phyloP scores from a whole-genome alignment of 176 grass and related monocot species.

The Triticum urartu region DNA sequence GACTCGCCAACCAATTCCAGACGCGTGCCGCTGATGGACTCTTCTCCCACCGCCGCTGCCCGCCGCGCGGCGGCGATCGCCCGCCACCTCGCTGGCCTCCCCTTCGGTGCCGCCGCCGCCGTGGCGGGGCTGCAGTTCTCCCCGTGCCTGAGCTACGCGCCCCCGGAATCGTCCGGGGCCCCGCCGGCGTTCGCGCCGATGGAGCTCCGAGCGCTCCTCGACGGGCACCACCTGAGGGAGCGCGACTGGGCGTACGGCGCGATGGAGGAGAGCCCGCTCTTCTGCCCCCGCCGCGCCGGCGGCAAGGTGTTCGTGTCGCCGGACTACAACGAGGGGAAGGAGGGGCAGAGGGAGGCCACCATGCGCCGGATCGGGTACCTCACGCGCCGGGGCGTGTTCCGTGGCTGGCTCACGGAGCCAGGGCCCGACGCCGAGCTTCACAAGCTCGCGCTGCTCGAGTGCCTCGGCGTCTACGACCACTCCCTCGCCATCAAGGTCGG shows the following conservation, averaged over 20 bases:
- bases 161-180: conserved; percentile 49
- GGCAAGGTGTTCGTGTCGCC: conserved; percentile 58
- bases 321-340: conserved; percentile 68
- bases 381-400: conserved; percentile 54
- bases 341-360: conserved; percentile 62
- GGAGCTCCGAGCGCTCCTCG: conserved; percentile 52
- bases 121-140: conserved; percentile 18
- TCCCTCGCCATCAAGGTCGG: conserved; percentile 74
- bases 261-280: conserved; percentile 77
- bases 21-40: conserved; percentile 14
- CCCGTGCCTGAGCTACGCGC: conserved; percentile 55
- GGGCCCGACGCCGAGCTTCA: conserved; percentile 43
- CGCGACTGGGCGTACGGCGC: conserved; percentile 68
- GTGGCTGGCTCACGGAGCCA: conserved; percentile 59
- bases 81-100: conserved; percentile 40
- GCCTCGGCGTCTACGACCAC: conserved; percentile 70
- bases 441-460: conserved; percentile 59
- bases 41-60: not conserved
- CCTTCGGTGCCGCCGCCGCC: not conserved
- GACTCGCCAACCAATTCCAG: not conserved
- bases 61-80: conserved; percentile 37
- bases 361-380: conserved; percentile 67
- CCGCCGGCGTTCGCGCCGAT: conserved; percentile 34
- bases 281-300: conserved; percentile 39
- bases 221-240: conserved; percentile 56